These are phyloP conservation scores for Selaginella tamariscina DNA, from an alignment of 75 land plant genomes.

Conservation along the genomic window DNA sequence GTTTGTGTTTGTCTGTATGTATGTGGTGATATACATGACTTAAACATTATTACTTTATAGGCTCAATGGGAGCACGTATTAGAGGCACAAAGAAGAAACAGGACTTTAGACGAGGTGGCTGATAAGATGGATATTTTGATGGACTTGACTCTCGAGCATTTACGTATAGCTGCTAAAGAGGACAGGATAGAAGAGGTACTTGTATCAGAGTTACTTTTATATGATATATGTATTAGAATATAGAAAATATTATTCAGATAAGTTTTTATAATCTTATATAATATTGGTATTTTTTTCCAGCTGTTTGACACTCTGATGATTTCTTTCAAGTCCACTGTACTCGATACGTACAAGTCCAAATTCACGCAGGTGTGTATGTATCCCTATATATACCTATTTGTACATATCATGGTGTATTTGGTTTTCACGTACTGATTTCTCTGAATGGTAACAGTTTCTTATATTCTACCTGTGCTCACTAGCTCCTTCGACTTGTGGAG, in stretches of 20 bases:
- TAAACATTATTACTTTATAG: neutral
- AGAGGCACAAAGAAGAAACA: slow-evolving; percentile 9
- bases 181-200: slow-evolving; percentile 45
- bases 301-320: slow-evolving; percentile 57
- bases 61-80: slow-evolving; percentile 20
- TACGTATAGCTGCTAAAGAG: slow-evolving; percentile 36
- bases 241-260: too few relatives aligned
- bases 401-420: neutral
- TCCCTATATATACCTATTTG: too few relatives aligned
- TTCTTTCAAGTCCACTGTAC: slow-evolving; percentile 51
- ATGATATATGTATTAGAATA: too few relatives aligned
- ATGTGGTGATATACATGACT: neutral
- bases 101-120: slow-evolving; percentile 32
- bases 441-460: slow-evolving; percentile 54
- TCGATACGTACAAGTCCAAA: slow-evolving; percentile 76
- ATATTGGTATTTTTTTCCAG: slow-evolving; percentile 15
- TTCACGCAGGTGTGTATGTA: slow-evolving; percentile 55
- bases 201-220: neutral
- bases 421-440: neutral
- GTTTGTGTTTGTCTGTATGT: neutral
- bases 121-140: slow-evolving; percentile 66
- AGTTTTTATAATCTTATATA: too few relatives aligned
- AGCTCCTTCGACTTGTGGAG: slow-evolving; percentile 59
- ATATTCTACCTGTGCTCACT: slow-evolving; percentile 82
- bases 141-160: slow-evolving; percentile 61